Base-by-base conservation (phyloP, 352 stramenopile genomes). In the Globisporangium heterothallicum region DNA sequence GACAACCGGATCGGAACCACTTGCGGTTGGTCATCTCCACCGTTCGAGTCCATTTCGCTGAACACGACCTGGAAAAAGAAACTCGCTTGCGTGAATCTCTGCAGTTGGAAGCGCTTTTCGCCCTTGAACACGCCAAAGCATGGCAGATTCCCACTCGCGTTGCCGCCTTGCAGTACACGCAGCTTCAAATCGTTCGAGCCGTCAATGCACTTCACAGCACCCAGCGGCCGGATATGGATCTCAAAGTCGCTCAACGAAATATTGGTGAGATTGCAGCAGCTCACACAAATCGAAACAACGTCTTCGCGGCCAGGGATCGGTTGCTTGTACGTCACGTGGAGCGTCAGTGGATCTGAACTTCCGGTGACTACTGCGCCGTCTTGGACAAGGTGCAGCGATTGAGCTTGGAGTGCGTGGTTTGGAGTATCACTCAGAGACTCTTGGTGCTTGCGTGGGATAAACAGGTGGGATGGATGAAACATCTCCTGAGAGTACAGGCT, bases 21-120 rank as follows among this genome's bases (percentile, higher is more conserved):
- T 12, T 63, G 42, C 18, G 26, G 24, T 6, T 19, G 52, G 16
- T 72, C 58, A 51, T 74, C 64, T 21, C 58, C 61, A 25, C 32
- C 25, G 6, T 14, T 30, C 4, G 54, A 4, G 32, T 72, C 66
- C 1, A 55, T 21, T 30, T 84, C 74, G 6, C 68, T 56, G 46
- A 87, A 83, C 18, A 79, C 68, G 12, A 84, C 66, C 60, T 88
- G 78, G 18, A 88, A 78, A 36, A 66, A 58, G 51, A 93, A 88
- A 10, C 27, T 52, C 1, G 56, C 56, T 24, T 75, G 70, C 0
- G 70, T 65, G 27, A 91, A 93, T 9, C 68, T 69, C 48, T 74
- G 72, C n/a, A 91, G 34, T 14, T 72, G 72, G 42, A 90, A 90
- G 0, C 72, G 65, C 43, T 90, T 89, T 42, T 85, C 70, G 5